phyloP scores from a whole-genome alignment of 2,329 filamentous ascomycete species.

The Herpotrichia juniperi region DNA sequence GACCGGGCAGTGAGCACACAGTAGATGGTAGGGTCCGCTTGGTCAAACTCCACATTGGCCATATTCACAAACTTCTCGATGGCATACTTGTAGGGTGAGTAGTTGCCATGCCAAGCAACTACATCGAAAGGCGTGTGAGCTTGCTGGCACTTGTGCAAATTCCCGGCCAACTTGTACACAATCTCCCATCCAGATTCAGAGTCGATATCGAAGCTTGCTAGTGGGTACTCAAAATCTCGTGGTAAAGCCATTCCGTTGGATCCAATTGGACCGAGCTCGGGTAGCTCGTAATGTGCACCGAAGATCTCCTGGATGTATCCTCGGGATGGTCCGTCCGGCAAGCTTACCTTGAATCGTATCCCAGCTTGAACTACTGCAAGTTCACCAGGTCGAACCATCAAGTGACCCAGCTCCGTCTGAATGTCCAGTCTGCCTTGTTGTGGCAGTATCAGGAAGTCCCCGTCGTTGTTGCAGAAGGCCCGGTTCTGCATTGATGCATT shows the following conservation, averaged over 20 bases:
- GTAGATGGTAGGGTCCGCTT: slow-evolving; percentile 51
- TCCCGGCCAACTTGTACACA: slow-evolving; percentile 14
- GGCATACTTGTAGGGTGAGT: slow-evolving; percentile 45
- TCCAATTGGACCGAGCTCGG: slow-evolving; percentile 18
- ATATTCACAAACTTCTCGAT: slow-evolving; percentile 40
- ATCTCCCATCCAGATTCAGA: slow-evolving; percentile 12
- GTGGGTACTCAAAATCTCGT: slow-evolving; percentile 16
- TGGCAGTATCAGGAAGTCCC: slow-evolving; percentile 13
- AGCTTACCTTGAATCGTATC: slow-evolving; percentile 12
- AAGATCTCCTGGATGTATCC: slow-evolving; percentile 19
- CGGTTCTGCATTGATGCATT: slow-evolving; percentile 4
- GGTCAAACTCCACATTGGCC: slow-evolving; percentile 47
- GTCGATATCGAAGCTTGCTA: slow-evolving; percentile 15
- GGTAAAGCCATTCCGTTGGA: slow-evolving; percentile 16
- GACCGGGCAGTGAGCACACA: slow-evolving; percentile 50
- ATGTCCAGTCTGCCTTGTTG: slow-evolving; percentile 18
- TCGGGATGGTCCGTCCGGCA: slow-evolving; percentile 15
- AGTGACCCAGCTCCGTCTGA: slow-evolving; percentile 17
- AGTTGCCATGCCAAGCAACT: slow-evolving; percentile 23
- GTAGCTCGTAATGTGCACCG: slow-evolving; percentile 16
- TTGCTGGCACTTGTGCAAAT: slow-evolving; percentile 10
- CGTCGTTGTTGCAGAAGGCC: slow-evolving; percentile 20
- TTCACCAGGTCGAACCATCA: slow-evolving; percentile 19
- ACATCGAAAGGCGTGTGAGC: slow-evolving; percentile 18
- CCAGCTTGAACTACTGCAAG: slow-evolving; percentile 19